Percentiles rank a stretch among this genome's conserved stretches.
phyloP scores from a whole-genome alignment of 129 eudicot species.

The Arctium lappa region DNA sequence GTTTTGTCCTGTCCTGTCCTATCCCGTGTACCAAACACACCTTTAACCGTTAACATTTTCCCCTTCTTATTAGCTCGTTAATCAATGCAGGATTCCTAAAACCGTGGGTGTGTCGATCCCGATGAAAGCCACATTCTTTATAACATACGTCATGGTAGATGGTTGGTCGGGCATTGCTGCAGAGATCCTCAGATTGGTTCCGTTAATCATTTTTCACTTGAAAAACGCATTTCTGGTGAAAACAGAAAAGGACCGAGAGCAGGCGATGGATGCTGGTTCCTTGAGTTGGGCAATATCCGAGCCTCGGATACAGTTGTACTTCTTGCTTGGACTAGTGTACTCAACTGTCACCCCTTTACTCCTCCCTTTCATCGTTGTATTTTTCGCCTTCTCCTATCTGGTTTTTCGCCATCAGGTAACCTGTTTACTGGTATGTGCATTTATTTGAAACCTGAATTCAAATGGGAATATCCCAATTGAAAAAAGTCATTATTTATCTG shows the following conservation, averaged over 20 bases:
- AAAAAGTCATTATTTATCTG: background rate
- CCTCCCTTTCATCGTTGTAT: constrained; percentile 77
- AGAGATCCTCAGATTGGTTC: constrained; percentile 74
- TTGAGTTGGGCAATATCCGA: constrained; percentile 55
- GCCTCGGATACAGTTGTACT: constrained; percentile 84
- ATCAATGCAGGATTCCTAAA: constrained; percentile 60
- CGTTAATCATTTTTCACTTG: constrained; percentile 58
- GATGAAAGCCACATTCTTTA: constrained; percentile 87
- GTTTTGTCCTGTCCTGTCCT: background rate
- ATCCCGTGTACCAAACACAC: background rate
- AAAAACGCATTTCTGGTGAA: constrained; percentile 80
- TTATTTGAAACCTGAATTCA: background rate
- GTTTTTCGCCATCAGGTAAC: constrained; percentile 93
- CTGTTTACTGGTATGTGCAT: background rate
- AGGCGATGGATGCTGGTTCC: constrained; percentile 86
- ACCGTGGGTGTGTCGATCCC: constrained; percentile 90
- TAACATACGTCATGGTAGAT: constrained; percentile 79
- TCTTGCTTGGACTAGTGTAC: constrained; percentile 80
- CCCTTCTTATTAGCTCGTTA: background rate
- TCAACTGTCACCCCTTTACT: constrained; percentile 69
- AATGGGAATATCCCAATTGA: background rate
- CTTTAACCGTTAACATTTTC: background rate
- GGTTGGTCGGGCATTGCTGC: constrained; percentile 97
- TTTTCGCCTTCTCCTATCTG: constrained; percentile 76
- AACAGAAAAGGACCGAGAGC: constrained; percentile 78